A percentile compares a stretch with the other conserved stretches of the same genome.
phyloP scores from a whole-genome alignment of 2,329 filamentous ascomycete species.

The Calonectria ilicicola region DNA sequence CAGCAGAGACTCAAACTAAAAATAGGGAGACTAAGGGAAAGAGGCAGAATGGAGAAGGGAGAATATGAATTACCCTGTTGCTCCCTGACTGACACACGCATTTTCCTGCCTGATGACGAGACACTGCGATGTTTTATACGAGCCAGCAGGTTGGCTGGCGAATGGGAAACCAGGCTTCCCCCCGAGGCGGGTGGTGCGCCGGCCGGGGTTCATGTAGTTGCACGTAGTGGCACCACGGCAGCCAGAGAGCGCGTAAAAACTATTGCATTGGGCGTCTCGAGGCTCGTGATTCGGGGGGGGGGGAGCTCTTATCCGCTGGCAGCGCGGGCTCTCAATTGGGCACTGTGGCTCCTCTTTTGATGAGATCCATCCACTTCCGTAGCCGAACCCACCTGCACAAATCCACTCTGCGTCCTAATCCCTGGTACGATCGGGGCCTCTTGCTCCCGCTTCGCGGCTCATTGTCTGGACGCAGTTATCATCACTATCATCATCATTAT shows the following conservation, averaged over 20 bases:
- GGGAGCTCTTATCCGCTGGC: conserved; percentile 1
- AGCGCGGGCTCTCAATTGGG: background rate
- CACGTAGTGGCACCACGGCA: background rate
- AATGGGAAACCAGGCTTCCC: background rate
- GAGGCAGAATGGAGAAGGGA: background rate
- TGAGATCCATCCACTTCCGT: conserved; percentile 17
- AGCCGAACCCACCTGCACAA: background rate
- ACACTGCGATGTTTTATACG: background rate
- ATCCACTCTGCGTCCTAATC: conserved; percentile 13
- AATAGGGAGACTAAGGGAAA: background rate
- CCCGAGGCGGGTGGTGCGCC: background rate
- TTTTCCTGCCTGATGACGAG: background rate
- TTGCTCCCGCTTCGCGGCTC: background rate
- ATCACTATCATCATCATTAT: background rate
- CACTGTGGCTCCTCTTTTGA: conserved; percentile 4
- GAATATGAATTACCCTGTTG: background rate
- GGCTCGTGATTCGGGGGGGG: background rate
- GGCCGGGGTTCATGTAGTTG: background rate
- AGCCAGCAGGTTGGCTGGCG: background rate
- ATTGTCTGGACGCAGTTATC: background rate
- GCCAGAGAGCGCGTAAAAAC: background rate
- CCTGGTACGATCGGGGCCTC: background rate
- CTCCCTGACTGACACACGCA: background rate
- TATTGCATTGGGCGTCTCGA: background rate
- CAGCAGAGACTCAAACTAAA: background rate